phyloP scores from a whole-genome alignment of 257 asterid species.

The Petunia axillaris region DNA sequence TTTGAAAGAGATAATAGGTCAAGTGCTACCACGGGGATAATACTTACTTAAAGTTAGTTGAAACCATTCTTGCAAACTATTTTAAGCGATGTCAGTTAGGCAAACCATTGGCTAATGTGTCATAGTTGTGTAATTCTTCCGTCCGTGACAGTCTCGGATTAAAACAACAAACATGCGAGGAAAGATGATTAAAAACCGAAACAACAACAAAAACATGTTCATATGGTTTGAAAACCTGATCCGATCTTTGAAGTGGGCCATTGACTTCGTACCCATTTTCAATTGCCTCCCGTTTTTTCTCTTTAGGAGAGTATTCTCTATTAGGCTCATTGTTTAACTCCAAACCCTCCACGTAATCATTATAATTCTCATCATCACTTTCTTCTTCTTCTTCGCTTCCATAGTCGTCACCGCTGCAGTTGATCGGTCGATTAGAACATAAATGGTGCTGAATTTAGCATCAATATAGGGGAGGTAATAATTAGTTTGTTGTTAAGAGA shows the following conservation, averaged over 20 bases:
- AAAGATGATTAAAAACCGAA: slow-evolving; percentile 50
- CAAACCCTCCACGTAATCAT: not conserved
- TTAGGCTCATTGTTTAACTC: slow-evolving; percentile 5
- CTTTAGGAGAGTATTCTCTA: slow-evolving; percentile 7
- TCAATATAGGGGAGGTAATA: slow-evolving; percentile 18
- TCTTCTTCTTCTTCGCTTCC: not conserved
- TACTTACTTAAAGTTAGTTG: too few relatives aligned
- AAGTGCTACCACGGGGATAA: too few relatives aligned
- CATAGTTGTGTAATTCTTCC: too few relatives aligned
- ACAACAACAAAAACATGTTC: slow-evolving; percentile 80
- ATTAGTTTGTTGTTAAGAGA: slow-evolving; percentile 18
- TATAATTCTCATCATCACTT: not conserved
- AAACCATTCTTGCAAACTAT: too few relatives aligned
- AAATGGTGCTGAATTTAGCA: slow-evolving; percentile 15
- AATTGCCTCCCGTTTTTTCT: slow-evolving; percentile 29
- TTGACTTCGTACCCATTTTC: slow-evolving; percentile 78
- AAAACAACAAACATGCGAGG: too few relatives aligned
- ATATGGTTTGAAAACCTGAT: slow-evolving; percentile 58
- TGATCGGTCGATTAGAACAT: slow-evolving; percentile 27
- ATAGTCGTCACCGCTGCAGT: slow-evolving; percentile 6
- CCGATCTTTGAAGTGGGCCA: slow-evolving; percentile 67
- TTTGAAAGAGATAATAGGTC: too few relatives aligned
- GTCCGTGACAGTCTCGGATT: too few relatives aligned
- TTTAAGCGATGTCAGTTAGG: too few relatives aligned
- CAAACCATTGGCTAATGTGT: too few relatives aligned